phyloP scores from a whole-genome alignment of 2,329 filamentous ascomycete species.

The Cladosporium cucumerinum region DNA sequence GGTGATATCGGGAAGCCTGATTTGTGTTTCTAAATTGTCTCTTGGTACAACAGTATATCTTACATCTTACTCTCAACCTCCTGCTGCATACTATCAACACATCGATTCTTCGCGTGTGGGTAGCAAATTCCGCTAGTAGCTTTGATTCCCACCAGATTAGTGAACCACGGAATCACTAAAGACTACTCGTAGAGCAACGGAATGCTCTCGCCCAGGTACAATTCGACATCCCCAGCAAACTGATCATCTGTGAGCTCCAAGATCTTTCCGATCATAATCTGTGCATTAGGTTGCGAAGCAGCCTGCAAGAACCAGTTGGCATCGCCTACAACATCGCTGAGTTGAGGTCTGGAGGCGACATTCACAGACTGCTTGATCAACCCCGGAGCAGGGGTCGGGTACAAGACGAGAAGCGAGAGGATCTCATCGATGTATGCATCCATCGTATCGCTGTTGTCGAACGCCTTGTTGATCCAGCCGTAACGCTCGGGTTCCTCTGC shows the following conservation, averaged over 20 bases:
- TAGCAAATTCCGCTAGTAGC: not conserved
- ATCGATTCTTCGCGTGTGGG: not conserved
- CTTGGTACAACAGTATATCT: not conserved
- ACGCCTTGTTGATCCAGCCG: not conserved
- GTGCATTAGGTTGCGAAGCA: not conserved
- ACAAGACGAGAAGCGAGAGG: not conserved
- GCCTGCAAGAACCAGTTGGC: not conserved
- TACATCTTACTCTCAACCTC: not conserved
- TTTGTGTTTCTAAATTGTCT: not conserved
- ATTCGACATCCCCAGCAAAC: not conserved
- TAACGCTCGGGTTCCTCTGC: not conserved
- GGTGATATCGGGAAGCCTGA: not conserved
- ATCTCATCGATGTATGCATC: not conserved
- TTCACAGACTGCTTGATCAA: not conserved
- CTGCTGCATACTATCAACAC: not conserved
- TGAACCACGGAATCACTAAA: not conserved
- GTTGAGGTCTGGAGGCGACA: not conserved
- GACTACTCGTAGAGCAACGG: not conserved
- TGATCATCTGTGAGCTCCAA: not conserved
- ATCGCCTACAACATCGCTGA: not conserved
- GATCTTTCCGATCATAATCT: not conserved
- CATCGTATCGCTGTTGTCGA: not conserved
- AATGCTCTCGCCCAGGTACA: not conserved
- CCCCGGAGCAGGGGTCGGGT: not conserved
- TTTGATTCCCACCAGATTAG: not conserved